These are phyloP conservation scores for Mitragyna speciosa DNA, from an alignment of 257 asterid species.

Conservation along the genomic window DNA sequence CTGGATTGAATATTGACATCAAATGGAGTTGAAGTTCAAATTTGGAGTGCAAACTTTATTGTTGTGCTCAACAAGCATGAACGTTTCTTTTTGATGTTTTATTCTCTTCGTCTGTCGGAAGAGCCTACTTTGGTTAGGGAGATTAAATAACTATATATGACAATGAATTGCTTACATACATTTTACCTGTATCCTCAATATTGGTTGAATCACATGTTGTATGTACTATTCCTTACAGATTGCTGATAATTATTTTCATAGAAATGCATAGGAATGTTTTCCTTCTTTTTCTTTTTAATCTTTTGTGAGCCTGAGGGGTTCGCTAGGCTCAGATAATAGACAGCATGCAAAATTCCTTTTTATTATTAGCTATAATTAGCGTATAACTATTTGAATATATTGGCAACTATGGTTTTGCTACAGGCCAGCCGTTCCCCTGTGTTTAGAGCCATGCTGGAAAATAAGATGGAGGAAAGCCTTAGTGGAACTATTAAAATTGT, in stretches of 20 bases:
- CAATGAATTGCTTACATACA: no score
- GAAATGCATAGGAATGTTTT: background rate
- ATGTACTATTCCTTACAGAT: background rate
- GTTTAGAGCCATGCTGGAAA: constrained; percentile 84
- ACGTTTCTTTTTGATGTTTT: background rate
- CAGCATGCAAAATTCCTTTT: background rate
- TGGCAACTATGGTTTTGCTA: background rate
- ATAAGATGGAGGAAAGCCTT: constrained; percentile 77
- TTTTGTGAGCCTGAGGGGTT: background rate
- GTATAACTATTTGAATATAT: background rate
- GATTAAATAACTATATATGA: no score
- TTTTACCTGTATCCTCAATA: no score
- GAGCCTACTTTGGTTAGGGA: no score
- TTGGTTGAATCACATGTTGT: no score
- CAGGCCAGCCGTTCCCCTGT: constrained; percentile 88
- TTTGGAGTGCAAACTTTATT: no score
- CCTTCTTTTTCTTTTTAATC: no score
- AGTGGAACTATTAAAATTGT: constrained; percentile 79
- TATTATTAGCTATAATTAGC: background rate
- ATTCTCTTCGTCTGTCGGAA: no score
- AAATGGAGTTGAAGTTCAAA: no score
- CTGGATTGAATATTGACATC: no score
- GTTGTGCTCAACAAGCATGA: no score
- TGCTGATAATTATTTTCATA: constrained; percentile 3
- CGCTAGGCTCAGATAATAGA: background rate